Evolutionary conservation across 495 filamentous ascomycete species (phyloP).

Genomic region (Xanthoparmelia taractica): DNA sequence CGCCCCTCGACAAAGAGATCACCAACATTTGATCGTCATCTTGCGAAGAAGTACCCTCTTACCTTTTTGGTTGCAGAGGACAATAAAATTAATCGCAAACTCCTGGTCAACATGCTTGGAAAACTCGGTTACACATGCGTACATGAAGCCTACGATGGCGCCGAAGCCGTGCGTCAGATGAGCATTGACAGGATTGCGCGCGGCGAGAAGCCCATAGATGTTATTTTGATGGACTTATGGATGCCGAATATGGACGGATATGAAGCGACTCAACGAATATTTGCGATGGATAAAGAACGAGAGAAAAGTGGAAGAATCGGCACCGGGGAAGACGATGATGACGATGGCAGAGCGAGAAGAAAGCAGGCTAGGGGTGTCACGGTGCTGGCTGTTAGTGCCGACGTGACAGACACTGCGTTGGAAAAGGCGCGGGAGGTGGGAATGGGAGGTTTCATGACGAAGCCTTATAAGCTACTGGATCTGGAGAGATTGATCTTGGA

Average conservation of each 20-base stretch:
- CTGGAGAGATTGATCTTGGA: slow-evolving; percentile 59
- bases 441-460: slow-evolving; percentile 72
- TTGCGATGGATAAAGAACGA: slow-evolving; percentile 42
- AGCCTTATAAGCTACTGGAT: slow-evolving; percentile 68
- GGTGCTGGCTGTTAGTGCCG: slow-evolving; percentile 68
- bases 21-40: slow-evolving; percentile 29
- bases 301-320: slow-evolving; percentile 23
- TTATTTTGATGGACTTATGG: slow-evolving; percentile 78
- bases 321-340: slow-evolving; percentile 13
- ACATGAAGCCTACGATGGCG: slow-evolving; percentile 63
- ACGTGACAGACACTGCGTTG: slow-evolving; percentile 61
- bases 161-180: slow-evolving; percentile 64
- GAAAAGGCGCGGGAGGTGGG: slow-evolving; percentile 57
- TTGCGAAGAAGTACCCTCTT: slow-evolving; percentile 54
- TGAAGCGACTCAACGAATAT: slow-evolving; percentile 60
- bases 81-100: slow-evolving; percentile 70
- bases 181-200: slow-evolving; percentile 25
- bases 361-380: slow-evolving; percentile 23
- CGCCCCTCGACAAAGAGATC: slow-evolving; percentile 21
- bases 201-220: slow-evolving; percentile 44
- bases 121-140: slow-evolving; percentile 63
- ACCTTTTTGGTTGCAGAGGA: slow-evolving; percentile 73
- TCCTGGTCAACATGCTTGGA: slow-evolving; percentile 60
- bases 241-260: slow-evolving; percentile 83
- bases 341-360: slow-evolving; percentile 19